Evolutionary conservation across 2,329 filamentous ascomycete genomes (phyloP), one percentile per base, ranked within the genome.

Genomic region (Talaromyces albobiverticillius): DNA sequence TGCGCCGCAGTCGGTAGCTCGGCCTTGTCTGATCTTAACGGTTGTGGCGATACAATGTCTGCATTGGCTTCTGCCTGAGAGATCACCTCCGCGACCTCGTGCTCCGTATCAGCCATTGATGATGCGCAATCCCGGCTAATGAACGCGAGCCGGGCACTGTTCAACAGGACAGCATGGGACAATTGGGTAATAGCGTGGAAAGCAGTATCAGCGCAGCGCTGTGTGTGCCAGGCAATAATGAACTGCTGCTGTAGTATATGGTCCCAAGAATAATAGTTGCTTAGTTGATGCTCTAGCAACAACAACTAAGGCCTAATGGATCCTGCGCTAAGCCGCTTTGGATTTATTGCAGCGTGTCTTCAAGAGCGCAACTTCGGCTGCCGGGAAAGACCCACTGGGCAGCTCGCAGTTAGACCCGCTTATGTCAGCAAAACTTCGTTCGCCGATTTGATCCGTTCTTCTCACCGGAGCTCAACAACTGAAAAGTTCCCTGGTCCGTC

Each of bases 51-150:
- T 45, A 66, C 62, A 38, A 60, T 53, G 51, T 65, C 59, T 38
- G 64, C 61, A 50, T 60, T 58, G 53, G 62, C 57, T 51, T 66
- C 61, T 63, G 57, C 57, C 61, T 67, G 61, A 50, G 64, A 59
- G 47, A 62, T 56, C 54, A 60, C 57, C 56, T 62, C 61, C 34
- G 57, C 53, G 56, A 66, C 62, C 66, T 63, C 66, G 59, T 69
- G 62, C 58, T 72, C 69, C 51, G 68, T 67, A 61, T 73, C 71
- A 63, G 69, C 71, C 71, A 74, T 74, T 62, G 71, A 69, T 62
- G 71, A 69, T 70, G 61, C 59, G 60, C 66, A 62, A 69, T 68
- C 70, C 68, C 67, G 43, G 52, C 51, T 63, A 68, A 64, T 62
- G 59, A 59, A 59, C 59, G 57, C 54, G 61, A 52, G 60, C 60